Evolutionary conservation across 2,329 filamentous ascomycete genomes (phyloP).

Genomic region (Alternaria triticimaculans): DNA sequence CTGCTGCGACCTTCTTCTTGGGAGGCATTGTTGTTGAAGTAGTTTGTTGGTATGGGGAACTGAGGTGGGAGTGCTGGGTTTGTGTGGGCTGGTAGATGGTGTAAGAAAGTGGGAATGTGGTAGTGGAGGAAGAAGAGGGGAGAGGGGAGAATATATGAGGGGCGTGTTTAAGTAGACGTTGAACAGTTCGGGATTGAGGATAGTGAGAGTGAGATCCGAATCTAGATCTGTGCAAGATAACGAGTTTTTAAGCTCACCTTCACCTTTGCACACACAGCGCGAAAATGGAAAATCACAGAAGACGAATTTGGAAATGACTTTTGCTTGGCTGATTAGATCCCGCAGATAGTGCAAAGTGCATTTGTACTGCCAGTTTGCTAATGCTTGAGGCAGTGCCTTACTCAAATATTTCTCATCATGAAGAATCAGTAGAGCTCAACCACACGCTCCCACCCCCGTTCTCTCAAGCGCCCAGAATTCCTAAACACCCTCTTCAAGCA

Average conservation of each 20-base stretch:
- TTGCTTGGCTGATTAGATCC: background rate
- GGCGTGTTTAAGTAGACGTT: background rate
- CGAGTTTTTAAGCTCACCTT: background rate
- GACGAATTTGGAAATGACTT: background rate
- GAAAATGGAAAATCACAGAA: background rate
- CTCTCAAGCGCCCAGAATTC: background rate
- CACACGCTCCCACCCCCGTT: fast-evolving
- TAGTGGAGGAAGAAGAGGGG: background rate
- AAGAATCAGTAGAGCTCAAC: background rate
- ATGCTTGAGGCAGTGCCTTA: background rate
- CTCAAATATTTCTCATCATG: background rate
- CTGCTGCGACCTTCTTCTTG: background rate
- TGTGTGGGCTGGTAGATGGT: background rate
- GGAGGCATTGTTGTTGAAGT: background rate
- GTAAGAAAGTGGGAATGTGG: background rate
- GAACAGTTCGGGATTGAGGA: background rate
- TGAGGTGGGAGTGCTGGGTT: background rate
- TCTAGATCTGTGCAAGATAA: background rate
- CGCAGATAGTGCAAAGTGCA: background rate
- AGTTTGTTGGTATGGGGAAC: background rate
- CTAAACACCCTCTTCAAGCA: background rate
- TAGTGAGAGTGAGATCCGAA: background rate
- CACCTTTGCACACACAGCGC: background rate
- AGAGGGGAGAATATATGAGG: background rate
- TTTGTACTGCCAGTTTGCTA: background rate